These are phyloP conservation scores for Cyclotella baltica DNA, from an alignment of 108 stramenopile genomes.

Conservation along the genomic window DNA sequence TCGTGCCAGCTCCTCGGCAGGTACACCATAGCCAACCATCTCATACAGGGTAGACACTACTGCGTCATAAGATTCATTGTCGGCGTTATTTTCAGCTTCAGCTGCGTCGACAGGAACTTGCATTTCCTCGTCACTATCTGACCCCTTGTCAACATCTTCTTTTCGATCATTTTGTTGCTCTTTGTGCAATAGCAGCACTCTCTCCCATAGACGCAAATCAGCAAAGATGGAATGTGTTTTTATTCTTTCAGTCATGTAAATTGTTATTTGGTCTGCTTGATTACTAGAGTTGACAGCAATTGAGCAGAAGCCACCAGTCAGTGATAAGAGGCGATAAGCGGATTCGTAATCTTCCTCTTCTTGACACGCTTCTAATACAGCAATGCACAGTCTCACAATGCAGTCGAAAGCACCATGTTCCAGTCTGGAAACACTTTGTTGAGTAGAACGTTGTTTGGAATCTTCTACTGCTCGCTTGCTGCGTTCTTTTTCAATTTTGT, in stretches of 20 bases:
- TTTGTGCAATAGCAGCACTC: constrained; percentile 69
- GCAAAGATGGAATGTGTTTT: constrained; percentile 84
- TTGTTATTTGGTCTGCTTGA: constrained; percentile 47
- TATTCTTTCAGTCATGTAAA: constrained; percentile 80
- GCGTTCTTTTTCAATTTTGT: constrained; percentile 67
- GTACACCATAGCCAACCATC: constrained; percentile 88
- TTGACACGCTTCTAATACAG: constrained; percentile 84
- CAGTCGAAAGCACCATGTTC: constrained; percentile 75
- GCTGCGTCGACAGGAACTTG: constrained; percentile 28
- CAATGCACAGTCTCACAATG: constrained; percentile 76
- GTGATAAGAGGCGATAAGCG: constrained; percentile 75
- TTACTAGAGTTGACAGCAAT: constrained; percentile 15
- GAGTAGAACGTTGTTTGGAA: constrained; percentile 34
- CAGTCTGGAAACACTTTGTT: constrained; percentile 65
- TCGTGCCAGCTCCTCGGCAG: constrained; percentile 79
- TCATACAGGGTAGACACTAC: constrained; percentile 89
- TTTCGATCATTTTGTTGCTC: constrained; percentile 58
- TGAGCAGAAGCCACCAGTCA: constrained; percentile 82
- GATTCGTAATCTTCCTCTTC: constrained; percentile 81
- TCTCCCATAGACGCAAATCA: constrained; percentile 82
- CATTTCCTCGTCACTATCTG: constrained; percentile 36
- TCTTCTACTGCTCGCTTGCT: constrained; percentile 45
- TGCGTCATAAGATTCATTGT: constrained; percentile 75
- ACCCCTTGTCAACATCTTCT: constrained; percentile 37
- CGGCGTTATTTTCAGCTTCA: constrained; percentile 53